phyloP scores from a whole-genome alignment of 1,139 yeast genomes.

The Protomyces inundatus region DNA sequence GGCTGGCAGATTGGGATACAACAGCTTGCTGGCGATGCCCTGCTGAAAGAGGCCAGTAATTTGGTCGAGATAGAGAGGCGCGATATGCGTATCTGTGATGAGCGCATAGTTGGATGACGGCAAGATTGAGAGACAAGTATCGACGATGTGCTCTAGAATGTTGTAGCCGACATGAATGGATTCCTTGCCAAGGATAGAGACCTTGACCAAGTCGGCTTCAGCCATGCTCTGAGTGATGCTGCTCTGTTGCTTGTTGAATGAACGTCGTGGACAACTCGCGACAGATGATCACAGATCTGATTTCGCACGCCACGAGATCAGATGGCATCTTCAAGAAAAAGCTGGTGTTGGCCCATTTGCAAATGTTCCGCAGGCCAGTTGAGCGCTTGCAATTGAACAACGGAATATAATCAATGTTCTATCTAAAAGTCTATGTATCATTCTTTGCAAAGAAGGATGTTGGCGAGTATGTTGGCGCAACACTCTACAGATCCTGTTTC shows the following conservation, averaged over 20 bases:
- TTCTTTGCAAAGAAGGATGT: background rate
- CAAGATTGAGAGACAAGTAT: conserved; percentile 56
- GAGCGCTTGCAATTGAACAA: too few relatives aligned
- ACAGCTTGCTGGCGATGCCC: conserved; percentile 34
- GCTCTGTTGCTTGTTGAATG: too few relatives aligned
- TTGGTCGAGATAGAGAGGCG: conserved; percentile 42
- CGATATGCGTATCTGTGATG: conserved; percentile 77
- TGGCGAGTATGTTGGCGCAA: too few relatives aligned
- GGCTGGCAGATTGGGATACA: conserved; percentile 31
- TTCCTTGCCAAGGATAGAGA: conserved; percentile 62
- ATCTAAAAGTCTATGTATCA: background rate
- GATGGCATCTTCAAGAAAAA: too few relatives aligned
- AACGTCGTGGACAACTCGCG: too few relatives aligned
- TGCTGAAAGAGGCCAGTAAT: conserved; percentile 47
- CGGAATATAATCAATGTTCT: background rate
- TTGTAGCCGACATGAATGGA: conserved; percentile 88
- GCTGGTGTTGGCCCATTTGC: too few relatives aligned
- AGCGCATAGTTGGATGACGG: conserved; percentile 88
- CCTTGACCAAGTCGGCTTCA: conserved; percentile 9
- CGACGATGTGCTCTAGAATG: conserved; percentile 68
- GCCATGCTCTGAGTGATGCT: background rate
- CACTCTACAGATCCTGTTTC: background rate
- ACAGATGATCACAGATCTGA: too few relatives aligned
- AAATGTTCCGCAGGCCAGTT: too few relatives aligned
- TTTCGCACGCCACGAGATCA: too few relatives aligned